Conservation (phyloP, 345 rosid species). For the Adansonia digitata region DNA sequence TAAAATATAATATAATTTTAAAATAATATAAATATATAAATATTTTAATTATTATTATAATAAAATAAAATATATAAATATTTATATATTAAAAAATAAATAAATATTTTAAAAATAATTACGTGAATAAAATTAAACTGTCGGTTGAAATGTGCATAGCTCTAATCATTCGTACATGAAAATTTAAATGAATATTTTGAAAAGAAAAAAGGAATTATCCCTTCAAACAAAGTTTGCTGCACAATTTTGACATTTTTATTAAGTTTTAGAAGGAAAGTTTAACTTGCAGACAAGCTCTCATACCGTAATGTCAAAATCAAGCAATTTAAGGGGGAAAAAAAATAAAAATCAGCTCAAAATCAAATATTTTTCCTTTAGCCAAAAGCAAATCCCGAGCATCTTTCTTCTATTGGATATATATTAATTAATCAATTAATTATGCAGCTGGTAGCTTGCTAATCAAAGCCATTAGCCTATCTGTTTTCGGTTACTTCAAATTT, state of each 20-base stretch:
- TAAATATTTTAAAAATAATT: no score
- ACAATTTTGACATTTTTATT: neutral
- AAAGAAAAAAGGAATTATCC: neutral
- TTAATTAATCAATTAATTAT: neutral
- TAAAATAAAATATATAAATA: no score
- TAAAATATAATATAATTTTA: no score
- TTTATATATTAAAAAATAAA: no score
- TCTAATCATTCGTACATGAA: no score
- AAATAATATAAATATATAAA: no score
- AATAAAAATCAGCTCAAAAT: neutral
- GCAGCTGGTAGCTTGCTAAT: neutral
- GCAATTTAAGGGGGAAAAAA: neutral
- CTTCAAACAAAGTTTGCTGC: neutral
- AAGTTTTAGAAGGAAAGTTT: neutral
- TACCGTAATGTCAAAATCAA: neutral
- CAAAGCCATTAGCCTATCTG: neutral
- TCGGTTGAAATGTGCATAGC: no score
- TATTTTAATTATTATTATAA: no score
- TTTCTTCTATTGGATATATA: neutral
- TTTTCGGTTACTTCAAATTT: constrained; percentile 21
- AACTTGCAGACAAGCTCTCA: neutral
- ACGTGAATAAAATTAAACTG: no score
- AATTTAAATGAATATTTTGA: neutral
- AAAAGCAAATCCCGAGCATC: constrained; percentile 2
- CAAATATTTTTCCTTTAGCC: neutral